These are phyloP conservation scores for Colletotrichum camelliae DNA, from an alignment of 2,329 filamentous ascomycete genomes.

Conservation along the genomic window DNA sequence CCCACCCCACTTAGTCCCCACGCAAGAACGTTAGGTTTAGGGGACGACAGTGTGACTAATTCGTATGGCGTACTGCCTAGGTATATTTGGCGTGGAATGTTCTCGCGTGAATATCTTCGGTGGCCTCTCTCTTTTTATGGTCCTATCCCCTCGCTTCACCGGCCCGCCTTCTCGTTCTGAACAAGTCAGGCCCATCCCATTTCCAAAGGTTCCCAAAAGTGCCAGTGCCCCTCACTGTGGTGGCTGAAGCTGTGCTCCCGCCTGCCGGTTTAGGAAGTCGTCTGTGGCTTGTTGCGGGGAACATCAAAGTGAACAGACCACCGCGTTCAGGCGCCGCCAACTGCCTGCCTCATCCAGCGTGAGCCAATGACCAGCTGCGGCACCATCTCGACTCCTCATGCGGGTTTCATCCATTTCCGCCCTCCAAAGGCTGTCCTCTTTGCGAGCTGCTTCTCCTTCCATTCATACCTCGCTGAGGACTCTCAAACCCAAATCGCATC, in stretches of 20 bases:
- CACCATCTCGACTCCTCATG: slow-evolving; percentile 21
- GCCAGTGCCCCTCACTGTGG: slow-evolving; percentile 16
- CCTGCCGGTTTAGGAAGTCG: background rate
- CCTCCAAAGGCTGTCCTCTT: slow-evolving; percentile 38
- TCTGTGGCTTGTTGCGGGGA: background rate
- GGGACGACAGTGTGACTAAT: background rate
- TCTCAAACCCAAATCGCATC: background rate
- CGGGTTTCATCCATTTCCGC: slow-evolving; percentile 37
- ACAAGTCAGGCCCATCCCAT: background rate
- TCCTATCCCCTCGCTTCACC: background rate
- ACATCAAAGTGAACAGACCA: background rate
- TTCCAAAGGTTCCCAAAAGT: slow-evolving; percentile 17
- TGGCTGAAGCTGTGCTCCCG: background rate
- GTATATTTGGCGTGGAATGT: background rate
- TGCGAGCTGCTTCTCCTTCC: slow-evolving; percentile 11
- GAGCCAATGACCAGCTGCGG: slow-evolving; percentile 17
- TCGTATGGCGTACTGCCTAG: background rate
- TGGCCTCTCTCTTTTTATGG: background rate
- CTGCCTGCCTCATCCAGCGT: slow-evolving; percentile 17
- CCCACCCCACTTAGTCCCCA: background rate
- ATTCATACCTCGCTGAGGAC: slow-evolving; percentile 4
- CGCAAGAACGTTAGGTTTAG: background rate
- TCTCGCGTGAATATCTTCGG: background rate
- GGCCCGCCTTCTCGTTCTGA: slow-evolving; percentile 10
- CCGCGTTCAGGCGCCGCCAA: background rate